Evolutionary conservation across 2,329 filamentous ascomycete species (phyloP), one percentile per base, ranked within the genome.

Genomic region (Geosmithia morbida): DNA sequence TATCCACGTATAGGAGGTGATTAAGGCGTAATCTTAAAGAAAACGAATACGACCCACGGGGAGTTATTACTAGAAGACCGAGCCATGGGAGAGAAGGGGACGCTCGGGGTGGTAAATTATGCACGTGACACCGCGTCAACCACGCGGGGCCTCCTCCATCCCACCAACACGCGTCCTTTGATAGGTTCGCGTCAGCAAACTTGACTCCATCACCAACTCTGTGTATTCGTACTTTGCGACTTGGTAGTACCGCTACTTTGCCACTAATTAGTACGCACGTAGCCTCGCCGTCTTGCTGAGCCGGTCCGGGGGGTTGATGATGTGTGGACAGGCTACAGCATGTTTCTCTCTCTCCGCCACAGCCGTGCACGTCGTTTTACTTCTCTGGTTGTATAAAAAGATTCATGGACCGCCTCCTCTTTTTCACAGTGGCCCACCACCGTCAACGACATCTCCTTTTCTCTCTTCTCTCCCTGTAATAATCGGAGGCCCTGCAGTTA

Each of bases 401-500:
- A 13, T 37, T 16, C 14, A 11, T 37, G 33, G 33, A 42, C 43
- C 48, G 52, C 50, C 30, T 49, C 51, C 3, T 37, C 11, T 11
- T 37, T 11, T 37, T 11, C 13, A 11, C 33, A 11, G 33, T 16
- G 13, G 33, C 33, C 6, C 33, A 37, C 33, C 33, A 37, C 10
- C 11, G 13, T 3, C 33, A 26, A 26, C 8, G 4, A 26, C 8
- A 5, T 26, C 13, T 11, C 33, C 13, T 13, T 13, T 11, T 16
- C 33, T 37, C 33, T 37, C 14, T 16, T 37, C 33, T 37, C 33
- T 11, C 33, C 13, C 14, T 37, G 3, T 11, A 7, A 3, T 16
- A 11, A 37, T 37, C 13, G 33, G 11, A 37, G 13, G 14, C 13
- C 33, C 33, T 37, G 33, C 33, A 61, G 60, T 61, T 63, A 64